A percentile compares a stretch with the other conserved stretches of the same genome.
Conservation (phyloP, 371 early-diverging fungal species). For the Syncephalastrum sp. region DNA sequence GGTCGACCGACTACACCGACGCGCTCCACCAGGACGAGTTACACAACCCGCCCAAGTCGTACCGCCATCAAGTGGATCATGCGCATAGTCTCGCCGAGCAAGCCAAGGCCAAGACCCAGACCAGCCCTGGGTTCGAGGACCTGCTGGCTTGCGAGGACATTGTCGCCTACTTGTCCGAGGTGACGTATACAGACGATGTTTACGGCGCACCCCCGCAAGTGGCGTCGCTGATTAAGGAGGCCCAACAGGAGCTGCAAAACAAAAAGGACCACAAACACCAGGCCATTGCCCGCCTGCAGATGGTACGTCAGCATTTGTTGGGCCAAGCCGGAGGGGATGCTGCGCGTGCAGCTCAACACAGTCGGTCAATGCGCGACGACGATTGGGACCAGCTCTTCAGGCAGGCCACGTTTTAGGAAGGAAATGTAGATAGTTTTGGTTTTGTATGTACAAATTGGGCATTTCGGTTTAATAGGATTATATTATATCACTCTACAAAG, state of each 20-base stretch:
- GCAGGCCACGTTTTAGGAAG: too few species aligned
- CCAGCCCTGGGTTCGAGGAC: slow-evolving; percentile 7
- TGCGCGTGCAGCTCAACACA: slow-evolving; percentile 25
- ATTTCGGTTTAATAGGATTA: too few species aligned
- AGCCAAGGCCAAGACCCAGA: slow-evolving; percentile 10
- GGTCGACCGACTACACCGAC: slow-evolving; percentile 32
- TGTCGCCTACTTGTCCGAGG: slow-evolving; percentile 32
- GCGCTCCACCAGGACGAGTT: slow-evolving; percentile 33
- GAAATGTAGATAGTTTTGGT: too few species aligned
- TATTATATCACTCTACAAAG: not conserved
- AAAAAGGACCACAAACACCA: slow-evolving; percentile 4
- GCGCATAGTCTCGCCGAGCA: slow-evolving; percentile 32
- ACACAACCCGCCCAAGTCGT: slow-evolving; percentile 17
- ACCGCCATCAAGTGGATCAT: slow-evolving; percentile 36
- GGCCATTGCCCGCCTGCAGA: slow-evolving; percentile 29
- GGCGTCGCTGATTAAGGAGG: slow-evolving; percentile 29
- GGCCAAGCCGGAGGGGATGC: slow-evolving; percentile 23
- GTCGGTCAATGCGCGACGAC: slow-evolving; percentile 18
- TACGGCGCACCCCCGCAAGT: slow-evolving; percentile 33
- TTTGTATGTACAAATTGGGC: too few species aligned
- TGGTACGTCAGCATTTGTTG: slow-evolving; percentile 44
- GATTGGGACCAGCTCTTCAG: slow-evolving; percentile 29
- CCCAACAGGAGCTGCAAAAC: slow-evolving; percentile 27
- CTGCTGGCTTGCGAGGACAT: slow-evolving; percentile 33
- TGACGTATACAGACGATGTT: slow-evolving; percentile 37